Evolutionary conservation across 176 grass and related monocot genomes (phyloP).

Genomic region (Ensete glaucum): DNA sequence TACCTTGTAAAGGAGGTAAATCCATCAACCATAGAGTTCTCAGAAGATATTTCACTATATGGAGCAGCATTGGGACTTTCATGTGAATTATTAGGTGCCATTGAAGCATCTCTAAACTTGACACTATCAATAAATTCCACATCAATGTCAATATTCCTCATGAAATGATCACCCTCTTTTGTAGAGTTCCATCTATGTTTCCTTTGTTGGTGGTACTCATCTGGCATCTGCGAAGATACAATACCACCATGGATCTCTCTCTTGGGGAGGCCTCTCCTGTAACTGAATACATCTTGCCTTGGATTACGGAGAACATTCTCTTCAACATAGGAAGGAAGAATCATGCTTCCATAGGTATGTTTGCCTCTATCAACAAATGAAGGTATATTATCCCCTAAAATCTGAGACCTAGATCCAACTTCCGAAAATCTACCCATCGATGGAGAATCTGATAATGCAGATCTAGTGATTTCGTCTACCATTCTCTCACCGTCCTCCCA

Average conservation of each 20-base stretch:
- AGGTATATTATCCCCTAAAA: constrained; percentile 37
- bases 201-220: constrained; percentile 43
- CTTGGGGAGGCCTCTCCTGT: constrained; percentile 44
- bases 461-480: constrained; percentile 42
- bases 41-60: constrained; percentile 46
- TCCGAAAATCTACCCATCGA: constrained; percentile 45
- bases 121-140: constrained; percentile 42
- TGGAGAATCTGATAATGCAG: constrained; percentile 44
- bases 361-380: constrained; percentile 48
- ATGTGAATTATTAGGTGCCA: constrained; percentile 42
- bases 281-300: constrained; percentile 34
- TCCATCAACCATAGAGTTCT: constrained; percentile 38
- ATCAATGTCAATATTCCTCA: constrained; percentile 49
- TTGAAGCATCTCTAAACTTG: constrained; percentile 61
- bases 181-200: constrained; percentile 51
- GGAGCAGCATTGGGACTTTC: constrained; percentile 42
- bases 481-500: constrained; percentile 44
- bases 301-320: constrained; percentile 36
- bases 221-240: constrained; percentile 30
- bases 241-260: constrained; percentile 54
- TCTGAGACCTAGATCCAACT: constrained; percentile 36
- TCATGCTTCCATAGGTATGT: constrained; percentile 34
- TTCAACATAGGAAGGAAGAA: constrained; percentile 39
- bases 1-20: constrained; percentile 63
- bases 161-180: constrained; percentile 49